Evolutionary conservation across 1,284 basidiomycete genomes (phyloP).

Genomic region (Ganoderma sinense): DNA sequence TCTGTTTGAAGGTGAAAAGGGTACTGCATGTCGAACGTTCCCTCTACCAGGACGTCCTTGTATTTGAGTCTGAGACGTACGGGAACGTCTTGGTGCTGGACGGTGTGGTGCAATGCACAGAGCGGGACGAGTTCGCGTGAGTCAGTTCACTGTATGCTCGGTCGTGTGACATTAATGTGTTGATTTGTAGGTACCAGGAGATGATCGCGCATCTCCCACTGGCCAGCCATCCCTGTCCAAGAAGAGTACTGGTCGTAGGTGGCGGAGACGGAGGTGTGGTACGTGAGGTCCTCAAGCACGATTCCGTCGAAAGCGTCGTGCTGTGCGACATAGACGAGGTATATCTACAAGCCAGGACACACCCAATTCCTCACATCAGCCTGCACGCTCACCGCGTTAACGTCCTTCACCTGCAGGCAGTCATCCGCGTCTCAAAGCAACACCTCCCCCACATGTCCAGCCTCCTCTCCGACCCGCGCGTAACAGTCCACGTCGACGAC

Average conservation of each 20-base stretch:
- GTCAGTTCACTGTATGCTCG: constrained; percentile 41
- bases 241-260: constrained; percentile 95
- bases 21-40: constrained; percentile 96
- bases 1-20: constrained; percentile 95
- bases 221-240: constrained; percentile 76
- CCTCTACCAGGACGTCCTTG: constrained; percentile 94
- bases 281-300: constrained; percentile 95
- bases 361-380: background rate
- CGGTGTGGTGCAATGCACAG: constrained; percentile 96
- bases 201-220: constrained; percentile 98
- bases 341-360: constrained; percentile 20
- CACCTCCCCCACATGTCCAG: constrained; percentile 94
- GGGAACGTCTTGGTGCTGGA: constrained; percentile 98
- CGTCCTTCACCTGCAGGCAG: constrained; percentile 62
- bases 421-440: constrained; percentile 92
- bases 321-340: constrained; percentile 99
- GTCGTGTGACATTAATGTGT: background rate
- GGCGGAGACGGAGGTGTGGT: constrained; percentile 97
- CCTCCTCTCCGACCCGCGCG: constrained; percentile 84
- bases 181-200: constrained; percentile 84
- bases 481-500: constrained; percentile 91
- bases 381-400: constrained; percentile 2
- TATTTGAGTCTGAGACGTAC: constrained; percentile 94
- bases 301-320: constrained; percentile 89
- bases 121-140: constrained; percentile 98